Percentiles rank a stretch among this genome's conserved stretches.
These are phyloP conservation scores for Barnettozyma californica DNA, from an alignment of 805 yeast genomes.

Conservation along the genomic window DNA sequence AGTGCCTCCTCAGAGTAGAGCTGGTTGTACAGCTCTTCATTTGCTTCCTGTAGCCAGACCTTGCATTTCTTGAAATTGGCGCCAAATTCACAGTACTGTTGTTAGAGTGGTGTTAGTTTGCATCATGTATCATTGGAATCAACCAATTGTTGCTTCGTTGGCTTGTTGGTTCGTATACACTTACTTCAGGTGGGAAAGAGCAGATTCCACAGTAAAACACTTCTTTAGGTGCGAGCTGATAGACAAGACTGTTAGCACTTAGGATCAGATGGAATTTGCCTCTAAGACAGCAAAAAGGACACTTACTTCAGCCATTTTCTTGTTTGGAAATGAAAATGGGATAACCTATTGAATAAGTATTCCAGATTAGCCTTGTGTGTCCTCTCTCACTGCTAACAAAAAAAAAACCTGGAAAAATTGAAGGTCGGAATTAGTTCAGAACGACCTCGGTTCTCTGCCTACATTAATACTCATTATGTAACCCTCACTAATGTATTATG, in stretches of 20 bases:
- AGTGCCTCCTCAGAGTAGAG: constrained; percentile 55
- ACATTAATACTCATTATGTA: too few relatives aligned
- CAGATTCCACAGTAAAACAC: constrained; percentile 75
- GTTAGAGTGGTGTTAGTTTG: constrained; percentile 2
- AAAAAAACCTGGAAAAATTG: background rate
- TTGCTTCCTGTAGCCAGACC: constrained; percentile 63
- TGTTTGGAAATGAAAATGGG: background rate
- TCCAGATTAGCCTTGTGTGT: too few relatives aligned
- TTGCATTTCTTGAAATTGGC: constrained; percentile 77
- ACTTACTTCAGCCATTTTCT: background rate
- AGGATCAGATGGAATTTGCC: background rate
- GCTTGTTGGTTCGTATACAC: constrained; percentile 5
- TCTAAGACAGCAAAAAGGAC: background rate
- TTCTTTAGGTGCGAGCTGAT: constrained; percentile 26
- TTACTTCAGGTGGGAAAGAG: constrained; percentile 68
- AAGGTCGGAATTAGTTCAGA: background rate
- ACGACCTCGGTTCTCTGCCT: background rate
- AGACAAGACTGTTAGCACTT: background rate
- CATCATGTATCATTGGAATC: too few relatives aligned
- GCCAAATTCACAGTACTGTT: constrained; percentile 82
- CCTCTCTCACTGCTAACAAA: too few relatives aligned
- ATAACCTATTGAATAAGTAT: background rate
- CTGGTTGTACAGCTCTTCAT: constrained; percentile 50
- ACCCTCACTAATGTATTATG: too few relatives aligned
- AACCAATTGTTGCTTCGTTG: too few relatives aligned